A percentile compares a stretch with the other conserved stretches of the same genome.
phyloP scores from a whole-genome alignment of 2,329 filamentous ascomycete genomes.

The Cercospora sp. region DNA sequence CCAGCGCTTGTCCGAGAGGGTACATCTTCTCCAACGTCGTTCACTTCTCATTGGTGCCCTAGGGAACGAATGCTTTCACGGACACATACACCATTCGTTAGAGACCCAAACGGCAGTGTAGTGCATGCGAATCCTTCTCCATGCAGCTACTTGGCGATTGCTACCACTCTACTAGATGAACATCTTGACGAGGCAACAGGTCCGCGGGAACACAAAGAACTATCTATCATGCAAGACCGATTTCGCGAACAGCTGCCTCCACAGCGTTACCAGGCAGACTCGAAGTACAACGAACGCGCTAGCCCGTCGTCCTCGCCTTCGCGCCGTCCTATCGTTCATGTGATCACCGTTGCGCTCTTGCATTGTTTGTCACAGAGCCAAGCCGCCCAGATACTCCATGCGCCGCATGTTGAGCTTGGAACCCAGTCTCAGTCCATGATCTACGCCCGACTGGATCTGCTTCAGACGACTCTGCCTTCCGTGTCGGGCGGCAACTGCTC shows the following conservation, averaged over 20 bases:
- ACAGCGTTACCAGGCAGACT: background rate
- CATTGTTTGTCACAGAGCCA: conserved; percentile 9
- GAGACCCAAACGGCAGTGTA: background rate
- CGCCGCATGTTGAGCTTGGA: conserved; percentile 18
- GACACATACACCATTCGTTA: background rate
- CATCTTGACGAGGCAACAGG: background rate
- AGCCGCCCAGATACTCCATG: conserved; percentile 12
- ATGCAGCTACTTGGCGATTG: background rate
- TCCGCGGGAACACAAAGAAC: background rate
- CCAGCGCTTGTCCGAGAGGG: background rate
- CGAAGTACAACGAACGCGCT: background rate
- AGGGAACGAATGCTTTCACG: background rate
- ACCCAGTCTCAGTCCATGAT: conserved; percentile 6
- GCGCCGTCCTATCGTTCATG: background rate
- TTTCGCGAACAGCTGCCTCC: background rate
- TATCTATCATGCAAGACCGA: background rate
- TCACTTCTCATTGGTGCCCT: background rate
- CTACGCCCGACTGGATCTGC: conserved; percentile 14
- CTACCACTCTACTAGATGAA: background rate
- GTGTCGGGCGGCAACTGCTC: background rate
- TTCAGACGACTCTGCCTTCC: conserved; percentile 13
- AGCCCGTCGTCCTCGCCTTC: background rate
- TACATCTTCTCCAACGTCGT: background rate
- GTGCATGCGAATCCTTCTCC: background rate
- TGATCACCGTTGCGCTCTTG: conserved; percentile 2